Percentiles rank a stretch among this genome's conserved stretches.
phyloP scores from a whole-genome alignment of 2,329 filamentous ascomycete species.

The Ophiostoma fasciatum region DNA sequence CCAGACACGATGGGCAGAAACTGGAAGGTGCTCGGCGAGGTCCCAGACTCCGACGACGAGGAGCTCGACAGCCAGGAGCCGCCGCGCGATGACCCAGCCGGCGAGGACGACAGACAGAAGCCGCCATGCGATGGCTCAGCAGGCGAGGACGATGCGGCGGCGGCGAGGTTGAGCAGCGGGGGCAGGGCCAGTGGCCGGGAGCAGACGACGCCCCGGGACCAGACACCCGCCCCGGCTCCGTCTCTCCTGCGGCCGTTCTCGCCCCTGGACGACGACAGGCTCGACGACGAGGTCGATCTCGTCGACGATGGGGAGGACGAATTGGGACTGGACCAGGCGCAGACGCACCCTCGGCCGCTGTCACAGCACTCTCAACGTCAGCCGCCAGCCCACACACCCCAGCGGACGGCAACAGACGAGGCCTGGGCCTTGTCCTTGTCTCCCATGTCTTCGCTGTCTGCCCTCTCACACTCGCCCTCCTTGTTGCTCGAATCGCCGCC shows the following conservation, averaged over 20 bases:
- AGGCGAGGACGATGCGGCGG: too few relatives aligned
- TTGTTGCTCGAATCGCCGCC: not conserved
- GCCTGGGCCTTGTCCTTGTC: constrained; percentile 3
- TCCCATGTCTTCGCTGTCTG: constrained; percentile 6
- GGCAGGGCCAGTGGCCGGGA: too few relatives aligned
- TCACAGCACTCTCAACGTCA: too few relatives aligned
- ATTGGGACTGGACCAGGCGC: not conserved
- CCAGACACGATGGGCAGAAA: constrained; percentile 21
- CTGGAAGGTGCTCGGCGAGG: constrained; percentile 29
- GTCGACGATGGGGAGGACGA: not conserved
- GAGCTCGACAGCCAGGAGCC: constrained; percentile 20
- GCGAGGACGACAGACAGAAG: not conserved
- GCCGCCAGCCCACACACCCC: too few relatives aligned
- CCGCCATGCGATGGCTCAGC: too few relatives aligned
- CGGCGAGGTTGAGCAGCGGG: not conserved
- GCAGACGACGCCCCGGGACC: too few relatives aligned
- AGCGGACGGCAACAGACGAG: too few relatives aligned
- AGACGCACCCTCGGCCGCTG: too few relatives aligned
- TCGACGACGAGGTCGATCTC: constrained; percentile 10
- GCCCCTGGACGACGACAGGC: too few relatives aligned
- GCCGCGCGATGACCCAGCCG: not conserved
- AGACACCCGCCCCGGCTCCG: not conserved
- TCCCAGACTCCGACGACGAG: constrained; percentile 30
- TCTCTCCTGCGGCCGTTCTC: too few relatives aligned
- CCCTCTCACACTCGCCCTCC: constrained; percentile 2